phyloP scores from a whole-genome alignment of 2,329 filamentous ascomycete species.

The Thermothelomyces thermophilus region DNA sequence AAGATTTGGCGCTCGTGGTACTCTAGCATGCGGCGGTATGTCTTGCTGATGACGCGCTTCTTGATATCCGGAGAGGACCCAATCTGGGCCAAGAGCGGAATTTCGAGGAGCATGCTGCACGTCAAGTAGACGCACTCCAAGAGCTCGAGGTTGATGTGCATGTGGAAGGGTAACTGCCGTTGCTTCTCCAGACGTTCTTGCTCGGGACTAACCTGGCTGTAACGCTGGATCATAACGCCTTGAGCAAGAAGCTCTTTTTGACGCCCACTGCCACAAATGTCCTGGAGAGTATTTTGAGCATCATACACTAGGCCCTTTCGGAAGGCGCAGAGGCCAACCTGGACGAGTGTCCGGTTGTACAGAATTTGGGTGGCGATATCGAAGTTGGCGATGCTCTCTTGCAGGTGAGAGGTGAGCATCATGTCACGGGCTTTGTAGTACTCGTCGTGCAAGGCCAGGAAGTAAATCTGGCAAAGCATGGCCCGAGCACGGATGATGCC shows the following conservation, averaged over 20 bases:
- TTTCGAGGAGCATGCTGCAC: conserved; percentile 98
- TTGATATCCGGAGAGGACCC: conserved; percentile 94
- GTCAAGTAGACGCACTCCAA: conserved; percentile 98
- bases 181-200: conserved; percentile 97
- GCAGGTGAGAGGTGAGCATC: conserved; percentile 99
- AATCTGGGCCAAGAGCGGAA: conserved; percentile 91
- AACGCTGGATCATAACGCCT: conserved; percentile 97
- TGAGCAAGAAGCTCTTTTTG: conserved; percentile 98
- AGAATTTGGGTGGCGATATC: conserved; percentile 96
- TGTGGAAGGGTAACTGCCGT: conserved; percentile 97
- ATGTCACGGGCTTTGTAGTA: conserved; percentile 98
- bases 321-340: conserved; percentile 98
- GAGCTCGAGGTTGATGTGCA: conserved; percentile 99
- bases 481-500: conserved; percentile 93
- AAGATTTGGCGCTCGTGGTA: conserved; percentile 99
- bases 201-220: conserved; percentile 91
- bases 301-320: conserved; percentile 94
- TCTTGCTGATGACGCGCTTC: conserved; percentile 98
- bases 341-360: conserved; percentile 95
- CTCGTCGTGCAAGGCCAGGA: conserved; percentile 92
- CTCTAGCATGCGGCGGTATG: conserved; percentile 97
- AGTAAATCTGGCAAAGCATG: conserved; percentile 98
- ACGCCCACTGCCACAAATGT: conserved; percentile 94
- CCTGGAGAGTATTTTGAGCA: conserved; percentile 93
- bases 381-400: conserved; percentile 94